Conservation (phyloP, 2,329 filamentous ascomycete genomes). For the Xylaria sp. region DNA sequence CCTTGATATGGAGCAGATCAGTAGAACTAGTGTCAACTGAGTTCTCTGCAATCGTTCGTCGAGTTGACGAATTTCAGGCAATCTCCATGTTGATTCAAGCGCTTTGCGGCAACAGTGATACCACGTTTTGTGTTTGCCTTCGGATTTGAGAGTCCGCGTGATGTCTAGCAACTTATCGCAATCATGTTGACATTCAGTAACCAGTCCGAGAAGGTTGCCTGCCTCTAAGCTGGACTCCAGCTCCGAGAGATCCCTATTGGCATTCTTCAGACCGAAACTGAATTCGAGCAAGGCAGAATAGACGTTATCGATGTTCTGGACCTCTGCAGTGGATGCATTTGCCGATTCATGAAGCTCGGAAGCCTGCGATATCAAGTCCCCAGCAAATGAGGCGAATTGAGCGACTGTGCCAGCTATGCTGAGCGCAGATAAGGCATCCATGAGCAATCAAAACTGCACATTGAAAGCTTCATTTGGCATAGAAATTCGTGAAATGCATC, state of each 20-base stretch:
- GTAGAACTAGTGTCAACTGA: slow-evolving; percentile 26
- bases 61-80: slow-evolving; percentile 22
- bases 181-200: slow-evolving; percentile 26
- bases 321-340: slow-evolving; percentile 19
- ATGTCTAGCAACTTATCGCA: slow-evolving; percentile 25
- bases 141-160: slow-evolving; percentile 23
- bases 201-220: slow-evolving; percentile 20
- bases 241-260: slow-evolving; percentile 21
- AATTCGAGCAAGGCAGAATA: slow-evolving; percentile 25
- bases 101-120: slow-evolving; percentile 22
- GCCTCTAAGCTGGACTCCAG: slow-evolving; percentile 7
- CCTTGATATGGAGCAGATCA: slow-evolving; percentile 31
- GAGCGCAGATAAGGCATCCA: slow-evolving; percentile 31
- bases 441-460: slow-evolving; percentile 20
- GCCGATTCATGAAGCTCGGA: slow-evolving; percentile 25
- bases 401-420: slow-evolving; percentile 27
- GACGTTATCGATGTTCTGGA: slow-evolving; percentile 24
- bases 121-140: slow-evolving; percentile 23
- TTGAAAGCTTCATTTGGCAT: slow-evolving; percentile 5
- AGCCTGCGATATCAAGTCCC: slow-evolving; percentile 19
- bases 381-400: slow-evolving; percentile 30
- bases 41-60: slow-evolving; percentile 32
- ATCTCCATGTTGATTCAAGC: slow-evolving; percentile 25
- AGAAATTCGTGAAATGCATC: not conserved
- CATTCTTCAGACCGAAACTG: slow-evolving; percentile 22